A percentile compares a stretch with the other conserved stretches of the same genome.
These are phyloP conservation scores for Monosporozyma solicola DNA, from an alignment of 805 yeast genomes.

Conservation along the genomic window DNA sequence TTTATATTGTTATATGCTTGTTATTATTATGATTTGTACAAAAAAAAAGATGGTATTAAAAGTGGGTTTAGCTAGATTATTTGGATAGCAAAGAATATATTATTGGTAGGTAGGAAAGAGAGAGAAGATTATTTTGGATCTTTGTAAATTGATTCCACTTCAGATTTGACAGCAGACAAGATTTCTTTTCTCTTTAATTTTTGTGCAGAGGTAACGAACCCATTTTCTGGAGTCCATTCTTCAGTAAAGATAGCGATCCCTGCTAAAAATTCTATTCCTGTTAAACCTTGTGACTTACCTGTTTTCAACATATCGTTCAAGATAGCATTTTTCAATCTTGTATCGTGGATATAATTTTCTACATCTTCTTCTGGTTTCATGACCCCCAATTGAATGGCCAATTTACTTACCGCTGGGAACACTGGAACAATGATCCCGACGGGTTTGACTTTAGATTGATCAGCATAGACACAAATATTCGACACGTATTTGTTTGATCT, in stretches of 20 bases:
- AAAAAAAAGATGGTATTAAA: not conserved
- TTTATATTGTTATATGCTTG: not conserved
- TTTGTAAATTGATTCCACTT: conserved; percentile 60
- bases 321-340: conserved; percentile 46
- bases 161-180: conserved; percentile 54
- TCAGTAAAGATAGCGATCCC: conserved; percentile 74
- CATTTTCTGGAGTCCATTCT: conserved; percentile 98
- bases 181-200: conserved; percentile 92
- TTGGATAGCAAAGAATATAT: not conserved
- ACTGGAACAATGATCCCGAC: conserved; percentile 83
- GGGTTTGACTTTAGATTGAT: conserved; percentile 79
- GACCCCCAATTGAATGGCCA: conserved; percentile 51
- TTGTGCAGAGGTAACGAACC: conserved; percentile 90
- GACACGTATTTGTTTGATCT: conserved; percentile 69
- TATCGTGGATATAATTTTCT: conserved; percentile 43
- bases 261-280: conserved; percentile 75
- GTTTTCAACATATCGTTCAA: conserved; percentile 56
- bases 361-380: conserved; percentile 39
- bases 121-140: not conserved
- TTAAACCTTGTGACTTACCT: conserved; percentile 71
- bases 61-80: not conserved
- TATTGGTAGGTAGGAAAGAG: not conserved
- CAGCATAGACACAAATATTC: conserved; percentile 92
- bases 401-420: conserved; percentile 50
- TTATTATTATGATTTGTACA: not conserved